Conservation (phyloP, 1,284 basidiomycete genomes). For the Rhizopogon parksii region DNA sequence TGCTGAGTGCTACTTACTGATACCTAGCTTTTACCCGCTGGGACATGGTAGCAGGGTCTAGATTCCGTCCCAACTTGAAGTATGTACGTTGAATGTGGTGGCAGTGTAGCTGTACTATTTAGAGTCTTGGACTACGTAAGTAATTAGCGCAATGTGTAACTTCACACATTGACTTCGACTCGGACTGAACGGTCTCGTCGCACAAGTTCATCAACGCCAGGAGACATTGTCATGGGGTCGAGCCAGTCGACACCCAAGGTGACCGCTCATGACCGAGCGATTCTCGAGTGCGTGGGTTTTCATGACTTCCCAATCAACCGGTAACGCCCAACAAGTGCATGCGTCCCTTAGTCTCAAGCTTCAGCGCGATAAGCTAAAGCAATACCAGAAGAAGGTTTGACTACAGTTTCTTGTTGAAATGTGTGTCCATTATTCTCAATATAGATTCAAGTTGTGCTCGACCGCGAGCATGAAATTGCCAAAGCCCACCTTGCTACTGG, state of each 20-base stretch:
- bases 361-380: constrained; percentile 91
- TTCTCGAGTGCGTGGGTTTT: constrained; percentile 72
- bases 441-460: constrained; percentile 83
- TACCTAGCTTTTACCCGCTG: not conserved
- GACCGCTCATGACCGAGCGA: constrained; percentile 88
- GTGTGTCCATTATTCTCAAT: not conserved
- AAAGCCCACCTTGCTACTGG: constrained; percentile 75
- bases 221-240: constrained; percentile 46
- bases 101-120: not conserved
- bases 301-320: constrained; percentile 11
- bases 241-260: constrained; percentile 83
- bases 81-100: not conserved
- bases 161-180: not conserved
- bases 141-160: not conserved
- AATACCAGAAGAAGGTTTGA: constrained; percentile 89
- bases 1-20: not conserved
- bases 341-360: constrained; percentile 67
- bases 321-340: constrained; percentile 17
- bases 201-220: not conserved
- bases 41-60: not conserved
- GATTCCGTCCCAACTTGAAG: not conserved
- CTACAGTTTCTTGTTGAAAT: not conserved
- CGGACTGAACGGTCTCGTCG: not conserved
- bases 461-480: constrained; percentile 87
- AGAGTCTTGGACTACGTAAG: too few relatives aligned